These are phyloP conservation scores for Microbotryum saponariae DNA, from an alignment of 1,284 basidiomycete genomes.

Conservation along the genomic window DNA sequence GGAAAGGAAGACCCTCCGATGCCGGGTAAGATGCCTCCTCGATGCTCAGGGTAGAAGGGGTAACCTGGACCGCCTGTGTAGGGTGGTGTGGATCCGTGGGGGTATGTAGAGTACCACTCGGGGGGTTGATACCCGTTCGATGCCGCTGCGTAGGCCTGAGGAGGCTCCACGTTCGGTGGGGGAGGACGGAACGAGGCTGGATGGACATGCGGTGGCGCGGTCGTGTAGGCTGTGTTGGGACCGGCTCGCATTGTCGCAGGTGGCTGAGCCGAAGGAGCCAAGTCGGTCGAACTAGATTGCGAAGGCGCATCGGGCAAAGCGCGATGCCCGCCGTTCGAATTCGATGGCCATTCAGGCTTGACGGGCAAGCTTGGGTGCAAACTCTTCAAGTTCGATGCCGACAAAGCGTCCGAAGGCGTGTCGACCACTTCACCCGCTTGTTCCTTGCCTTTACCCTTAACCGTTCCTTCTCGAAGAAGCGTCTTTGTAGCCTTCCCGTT, in stretches of 20 bases:
- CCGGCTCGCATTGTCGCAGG: not conserved
- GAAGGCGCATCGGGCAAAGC: not conserved
- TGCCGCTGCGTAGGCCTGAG: too few species aligned
- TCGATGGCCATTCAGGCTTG: conserved; percentile 19
- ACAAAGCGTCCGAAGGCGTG: not conserved
- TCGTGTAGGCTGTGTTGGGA: not conserved
- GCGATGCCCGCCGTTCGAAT: too few species aligned
- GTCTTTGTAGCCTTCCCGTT: not conserved
- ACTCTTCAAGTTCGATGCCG: not conserved
- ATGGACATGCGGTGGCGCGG: not conserved
- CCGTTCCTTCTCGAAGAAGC: not conserved
- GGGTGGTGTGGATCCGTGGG: not conserved
- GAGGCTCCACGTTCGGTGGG: too few species aligned
- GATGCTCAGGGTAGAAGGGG: not conserved
- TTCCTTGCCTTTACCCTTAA: not conserved
- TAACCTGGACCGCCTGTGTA: not conserved
- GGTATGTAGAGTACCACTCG: not conserved
- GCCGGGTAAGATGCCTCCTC: not conserved
- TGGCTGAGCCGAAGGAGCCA: not conserved
- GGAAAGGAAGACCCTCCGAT: not conserved
- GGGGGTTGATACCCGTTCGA: not conserved
- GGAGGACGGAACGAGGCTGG: not conserved
- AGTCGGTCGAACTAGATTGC: not conserved
- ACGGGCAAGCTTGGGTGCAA: conserved; percentile 26
- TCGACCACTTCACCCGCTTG: not conserved